Base-by-base conservation (phyloP, 108 stramenopile genomes). In the Bacterosira constricta region DNA sequence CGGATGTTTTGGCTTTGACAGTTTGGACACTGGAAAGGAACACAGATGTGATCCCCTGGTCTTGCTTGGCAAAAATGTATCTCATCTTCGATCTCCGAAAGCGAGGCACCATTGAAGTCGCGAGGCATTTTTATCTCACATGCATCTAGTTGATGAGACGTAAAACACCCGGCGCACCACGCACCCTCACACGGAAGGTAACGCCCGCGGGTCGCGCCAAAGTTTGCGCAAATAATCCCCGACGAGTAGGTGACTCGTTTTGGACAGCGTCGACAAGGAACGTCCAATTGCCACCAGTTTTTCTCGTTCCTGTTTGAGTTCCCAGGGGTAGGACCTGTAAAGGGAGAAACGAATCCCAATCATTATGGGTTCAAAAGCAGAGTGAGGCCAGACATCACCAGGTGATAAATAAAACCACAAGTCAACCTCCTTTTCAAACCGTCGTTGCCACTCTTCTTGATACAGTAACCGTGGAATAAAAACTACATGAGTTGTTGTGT, bases 201-300 rank as follows among this genome's bases (percentile, higher is more conserved):
- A 27, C 60, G 34, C 15, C 59, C 45, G 12, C 59, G 70, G 64
- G n/a, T 65, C 50, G 45, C n/a, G n/a, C n/a, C n/a, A n/a, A n/a
- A n/a, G n/a, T n/a, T n/a, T n/a, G 70, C 15, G 70, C 70, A 62
- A 15, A 32, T 47, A 39, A 71, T 61, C 21, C 70, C 59, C 12
- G 59, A 71, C 46, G 36, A 21, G 25, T 27, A 71, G 0, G 70
- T 71, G 49, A 71, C 60, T 49, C 4, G 20, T 41, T 36, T 71
- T 71, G 26, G 70, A 71, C 70, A 71, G 29, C 47, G 44, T 30
- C 32, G 60, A 63, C 70, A 71, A 1, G 51, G 70, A 1, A 13
- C 32, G n/a, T 2, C 70, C 70, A 45, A 62, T 32, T 60, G 26
- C 70, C 59, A 71, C 70, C 70, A 71, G 31, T 38, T 58, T 25